Conservation (phyloP, 305 asterid species). For the Fraxinus ornus region DNA sequence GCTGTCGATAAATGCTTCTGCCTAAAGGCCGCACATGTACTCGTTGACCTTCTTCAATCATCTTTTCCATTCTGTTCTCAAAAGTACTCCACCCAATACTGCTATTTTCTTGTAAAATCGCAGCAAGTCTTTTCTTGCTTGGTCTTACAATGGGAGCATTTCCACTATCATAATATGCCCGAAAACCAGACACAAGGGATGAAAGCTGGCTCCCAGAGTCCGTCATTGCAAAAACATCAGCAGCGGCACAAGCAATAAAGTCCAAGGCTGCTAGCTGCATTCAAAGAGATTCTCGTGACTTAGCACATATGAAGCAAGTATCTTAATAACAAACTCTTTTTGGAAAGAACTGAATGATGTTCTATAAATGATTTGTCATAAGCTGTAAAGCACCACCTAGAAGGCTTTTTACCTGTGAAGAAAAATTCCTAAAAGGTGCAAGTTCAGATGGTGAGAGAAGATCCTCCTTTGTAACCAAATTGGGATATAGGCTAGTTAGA, state of each 20-base stretch:
- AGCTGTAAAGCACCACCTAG: neutral
- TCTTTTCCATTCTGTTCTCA: slow-evolving; percentile 61
- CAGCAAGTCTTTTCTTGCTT: slow-evolving; percentile 81
- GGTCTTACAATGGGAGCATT: slow-evolving; percentile 80
- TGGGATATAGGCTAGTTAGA: slow-evolving; percentile 60
- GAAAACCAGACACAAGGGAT: slow-evolving; percentile 79
- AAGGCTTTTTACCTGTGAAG: slow-evolving; percentile 68
- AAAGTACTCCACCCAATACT: slow-evolving; percentile 63
- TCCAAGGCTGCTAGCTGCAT: slow-evolving; percentile 93
- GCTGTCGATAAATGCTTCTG: slow-evolving; percentile 73
- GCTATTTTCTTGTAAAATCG: slow-evolving; percentile 55
- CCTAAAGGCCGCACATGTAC: slow-evolving; percentile 41
- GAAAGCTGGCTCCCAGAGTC: slow-evolving; percentile 96
- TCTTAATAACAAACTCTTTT: neutral
- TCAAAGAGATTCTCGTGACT: neutral
- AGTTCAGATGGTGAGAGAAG: slow-evolving; percentile 79
- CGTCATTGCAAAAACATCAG: slow-evolving; percentile 87
- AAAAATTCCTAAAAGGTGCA: slow-evolving; percentile 71
- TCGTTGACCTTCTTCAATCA: slow-evolving; percentile 85
- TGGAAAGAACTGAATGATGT: neutral
- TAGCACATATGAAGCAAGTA: neutral
- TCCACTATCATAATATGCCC: slow-evolving; percentile 81
- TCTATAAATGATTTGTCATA: neutral
- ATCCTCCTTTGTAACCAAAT: slow-evolving; percentile 74
- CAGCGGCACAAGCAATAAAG: slow-evolving; percentile 78